These are phyloP conservation scores for Phascolomyces articulosus DNA, from an alignment of 371 early-diverging fungal genomes.

Conservation along the genomic window DNA sequence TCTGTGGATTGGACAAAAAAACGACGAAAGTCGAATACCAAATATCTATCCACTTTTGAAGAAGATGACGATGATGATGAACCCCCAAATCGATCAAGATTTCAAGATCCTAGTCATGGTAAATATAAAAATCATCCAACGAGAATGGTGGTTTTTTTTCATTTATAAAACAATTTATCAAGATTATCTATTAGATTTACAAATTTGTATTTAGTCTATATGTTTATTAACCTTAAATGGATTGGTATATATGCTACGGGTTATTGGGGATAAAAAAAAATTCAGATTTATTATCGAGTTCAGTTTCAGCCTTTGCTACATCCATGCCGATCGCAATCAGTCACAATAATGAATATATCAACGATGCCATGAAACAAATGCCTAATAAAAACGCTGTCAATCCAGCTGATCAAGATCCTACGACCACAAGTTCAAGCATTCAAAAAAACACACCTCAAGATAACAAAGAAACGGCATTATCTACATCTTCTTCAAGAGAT, in stretches of 20 bases:
- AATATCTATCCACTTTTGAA: constrained; percentile 13
- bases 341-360: constrained; percentile 9
- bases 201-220: not conserved
- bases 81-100: not conserved
- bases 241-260: no score
- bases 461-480: not conserved
- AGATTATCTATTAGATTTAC: not conserved
- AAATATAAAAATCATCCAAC: no score
- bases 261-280: no score
- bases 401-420: constrained; percentile 21
- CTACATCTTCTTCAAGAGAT: not conserved
- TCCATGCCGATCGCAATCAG: constrained; percentile 32
- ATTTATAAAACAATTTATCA: no score
- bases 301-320: constrained; percentile 29
- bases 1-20: constrained; percentile 1
- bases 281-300: constrained; percentile 16
- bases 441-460: constrained; percentile 5
- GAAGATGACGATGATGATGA: constrained; percentile 15
- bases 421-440: not conserved
- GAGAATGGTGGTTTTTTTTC: not conserved
- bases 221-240: not conserved
- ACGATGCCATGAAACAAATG: not conserved
- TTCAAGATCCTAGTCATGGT: constrained; percentile 2
- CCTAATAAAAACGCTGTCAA: constrained; percentile 14
- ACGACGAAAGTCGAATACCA: constrained; percentile 12